Evolutionary conservation across 2,329 filamentous ascomycete species (phyloP).

Genomic region (Scytalidium lignicola): DNA sequence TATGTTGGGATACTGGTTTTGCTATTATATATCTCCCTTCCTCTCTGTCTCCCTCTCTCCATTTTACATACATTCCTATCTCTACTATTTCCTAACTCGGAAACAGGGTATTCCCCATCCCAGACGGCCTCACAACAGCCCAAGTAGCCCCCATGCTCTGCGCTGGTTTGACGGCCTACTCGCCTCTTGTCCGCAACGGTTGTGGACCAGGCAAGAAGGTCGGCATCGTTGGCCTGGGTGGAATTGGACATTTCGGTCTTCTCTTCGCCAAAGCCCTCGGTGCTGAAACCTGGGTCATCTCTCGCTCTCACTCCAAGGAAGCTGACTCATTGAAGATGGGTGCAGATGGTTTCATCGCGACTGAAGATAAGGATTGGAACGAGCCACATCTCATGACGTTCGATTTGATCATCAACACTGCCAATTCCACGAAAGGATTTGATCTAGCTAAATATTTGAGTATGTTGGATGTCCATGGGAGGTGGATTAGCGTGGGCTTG

Average conservation of each 20-base stretch:
- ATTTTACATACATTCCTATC: no score
- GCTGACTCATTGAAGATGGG: constrained; percentile 54
- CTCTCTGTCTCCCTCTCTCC: no score
- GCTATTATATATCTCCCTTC: no score
- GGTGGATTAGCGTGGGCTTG: constrained; percentile 74
- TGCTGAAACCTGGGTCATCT: constrained; percentile 58
- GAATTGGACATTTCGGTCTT: constrained; percentile 66
- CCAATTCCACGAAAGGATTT: constrained; percentile 63
- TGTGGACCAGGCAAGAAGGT: constrained; percentile 75
- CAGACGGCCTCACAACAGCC: constrained; percentile 58
- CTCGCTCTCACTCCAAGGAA: constrained; percentile 55
- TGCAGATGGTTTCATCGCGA: constrained; percentile 56
- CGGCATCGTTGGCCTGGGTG: constrained; percentile 67
- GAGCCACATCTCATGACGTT: constrained; percentile 56
- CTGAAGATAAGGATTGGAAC: constrained; percentile 52
- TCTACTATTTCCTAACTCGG: background rate
- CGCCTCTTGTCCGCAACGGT: constrained; percentile 70
- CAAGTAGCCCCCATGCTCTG: constrained; percentile 78
- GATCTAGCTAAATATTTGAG: constrained; percentile 68
- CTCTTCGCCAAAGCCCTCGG: constrained; percentile 65
- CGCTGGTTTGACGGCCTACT: constrained; percentile 76
- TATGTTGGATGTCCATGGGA: constrained; percentile 75
- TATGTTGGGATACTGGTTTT: constrained; percentile 28
- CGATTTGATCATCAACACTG: constrained; percentile 72
- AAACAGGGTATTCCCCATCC: constrained; percentile 63